Evolutionary conservation across 805 yeast genomes (phyloP).

Genomic region (Starmerella potacharoeniae): DNA sequence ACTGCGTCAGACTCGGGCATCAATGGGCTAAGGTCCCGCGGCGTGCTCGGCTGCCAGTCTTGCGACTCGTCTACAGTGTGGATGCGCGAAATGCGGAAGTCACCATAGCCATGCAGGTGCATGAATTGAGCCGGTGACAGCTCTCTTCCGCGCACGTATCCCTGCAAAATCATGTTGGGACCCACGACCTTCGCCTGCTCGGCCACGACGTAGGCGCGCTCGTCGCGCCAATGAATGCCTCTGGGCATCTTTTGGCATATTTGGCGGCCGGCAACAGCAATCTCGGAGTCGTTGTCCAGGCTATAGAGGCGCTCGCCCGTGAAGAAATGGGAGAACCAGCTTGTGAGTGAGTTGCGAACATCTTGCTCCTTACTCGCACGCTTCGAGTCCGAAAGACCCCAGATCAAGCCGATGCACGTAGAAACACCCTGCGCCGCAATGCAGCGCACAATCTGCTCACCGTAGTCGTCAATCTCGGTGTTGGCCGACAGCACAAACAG

Average conservation of each 20-base stretch:
- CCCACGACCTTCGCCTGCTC: slow-evolving; percentile 43
- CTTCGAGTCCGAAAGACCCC: slow-evolving; percentile 50
- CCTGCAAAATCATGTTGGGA: slow-evolving; percentile 50
- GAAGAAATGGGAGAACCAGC: slow-evolving; percentile 63
- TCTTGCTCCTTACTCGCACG: slow-evolving; percentile 71
- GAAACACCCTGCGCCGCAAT: slow-evolving; percentile 88
- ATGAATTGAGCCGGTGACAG: slow-evolving; percentile 66
- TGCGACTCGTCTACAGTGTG: slow-evolving; percentile 21
- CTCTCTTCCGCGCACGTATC: slow-evolving; percentile 66
- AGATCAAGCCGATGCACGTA: slow-evolving; percentile 63
- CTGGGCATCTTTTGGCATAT: slow-evolving; percentile 81
- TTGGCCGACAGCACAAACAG: slow-evolving; percentile 81
- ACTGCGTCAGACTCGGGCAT: slow-evolving; percentile 20
- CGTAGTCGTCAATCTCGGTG: slow-evolving; percentile 70
- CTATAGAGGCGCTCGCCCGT: slow-evolving; percentile 71
- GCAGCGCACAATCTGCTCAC: slow-evolving; percentile 84
- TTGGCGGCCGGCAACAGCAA: slow-evolving; percentile 58
- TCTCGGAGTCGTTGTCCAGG: slow-evolving; percentile 56
- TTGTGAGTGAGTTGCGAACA: slow-evolving; percentile 49
- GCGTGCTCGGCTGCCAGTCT: slow-evolving; percentile 24
- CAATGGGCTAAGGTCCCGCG: slow-evolving; percentile 25
- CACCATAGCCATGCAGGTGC: slow-evolving; percentile 85
- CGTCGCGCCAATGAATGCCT: slow-evolving; percentile 81
- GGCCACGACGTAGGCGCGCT: slow-evolving; percentile 78
- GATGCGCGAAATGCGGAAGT: slow-evolving; percentile 61